phyloP scores from a whole-genome alignment of 148 eudicot species.

The Talinum fruticosum region DNA sequence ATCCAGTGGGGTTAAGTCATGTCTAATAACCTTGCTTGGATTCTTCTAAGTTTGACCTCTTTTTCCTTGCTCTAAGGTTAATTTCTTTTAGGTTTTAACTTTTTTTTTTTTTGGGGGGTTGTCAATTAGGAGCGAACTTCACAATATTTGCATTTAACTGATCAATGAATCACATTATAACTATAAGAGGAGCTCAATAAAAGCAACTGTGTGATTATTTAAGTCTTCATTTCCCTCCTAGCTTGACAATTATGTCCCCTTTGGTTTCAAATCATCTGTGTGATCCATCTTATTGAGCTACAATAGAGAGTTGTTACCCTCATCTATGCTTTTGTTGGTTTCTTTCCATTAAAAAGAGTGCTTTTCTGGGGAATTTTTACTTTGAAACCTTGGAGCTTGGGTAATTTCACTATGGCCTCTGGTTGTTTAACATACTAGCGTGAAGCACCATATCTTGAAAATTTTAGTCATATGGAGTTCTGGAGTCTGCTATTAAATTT shows the following conservation, averaged over 20 bases:
- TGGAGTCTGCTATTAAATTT: not conserved
- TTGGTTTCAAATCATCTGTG: not conserved
- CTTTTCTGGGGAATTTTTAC: not conserved
- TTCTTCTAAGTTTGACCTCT: not conserved
- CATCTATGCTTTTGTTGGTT: not conserved
- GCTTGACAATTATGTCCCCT: not conserved
- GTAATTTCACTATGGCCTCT: not conserved
- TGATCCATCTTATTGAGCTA: not conserved
- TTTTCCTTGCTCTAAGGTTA: not conserved
- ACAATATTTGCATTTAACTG: not conserved
- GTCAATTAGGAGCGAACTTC: too few species aligned
- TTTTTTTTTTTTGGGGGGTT: too few species aligned
- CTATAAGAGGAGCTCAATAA: not conserved
- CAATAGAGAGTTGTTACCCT: not conserved
- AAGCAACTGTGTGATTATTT: not conserved
- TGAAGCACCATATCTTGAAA: not conserved
- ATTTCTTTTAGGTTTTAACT: not conserved
- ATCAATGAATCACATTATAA: not conserved
- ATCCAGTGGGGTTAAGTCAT: not conserved
- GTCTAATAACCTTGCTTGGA: not conserved
- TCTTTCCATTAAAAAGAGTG: not conserved
- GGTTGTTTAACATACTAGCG: not conserved
- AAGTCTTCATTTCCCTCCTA: not conserved
- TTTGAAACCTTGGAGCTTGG: not conserved
- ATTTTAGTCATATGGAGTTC: not conserved